Evolutionary conservation across 2,329 filamentous ascomycete genomes (phyloP), one percentile per base, ranked within the genome.

Genomic region (Monosporascus sp.): DNA sequence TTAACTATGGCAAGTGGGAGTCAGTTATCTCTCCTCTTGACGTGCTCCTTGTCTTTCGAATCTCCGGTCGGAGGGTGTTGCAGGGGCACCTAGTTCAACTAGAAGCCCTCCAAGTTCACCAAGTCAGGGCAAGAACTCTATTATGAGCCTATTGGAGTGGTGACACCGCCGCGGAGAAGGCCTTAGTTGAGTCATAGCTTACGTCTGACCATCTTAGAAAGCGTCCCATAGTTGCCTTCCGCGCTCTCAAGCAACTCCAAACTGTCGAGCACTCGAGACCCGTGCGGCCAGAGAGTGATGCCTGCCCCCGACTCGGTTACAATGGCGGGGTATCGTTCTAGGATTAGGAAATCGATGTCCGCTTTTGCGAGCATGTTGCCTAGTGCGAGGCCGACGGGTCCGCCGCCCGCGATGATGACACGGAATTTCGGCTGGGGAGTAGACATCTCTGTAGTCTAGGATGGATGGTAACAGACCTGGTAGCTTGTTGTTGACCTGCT

Each of bases 311-410:
- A 42, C 14, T 60, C 57, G 38, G 54, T 53, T 9, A 48, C 45
- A 38, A 61, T 47, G 2, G 37, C 37, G 2, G 49, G 47, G 27
- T 54, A 53, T 18, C 52, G 36, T 49, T 75, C 72, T 1, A 75
- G 68, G 7, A 75, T 50, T 41, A 72, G 57, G 11, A 71, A 75
- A 50, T 74, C 68, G 37, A 75, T 68, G 15, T 57, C 60, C 7
- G 63, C 65, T 51, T 61, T 59, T 17, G 62, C 61, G 31, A 69
- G 59, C 2, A 60, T 54, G 51, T 68, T 63, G n/a, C 66, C 67
- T 5, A 64, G 53, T 3, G 59, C 60, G 6, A 69, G 55, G 3
- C 67, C 67, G 8, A 62, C 62, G 2, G 64, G 64, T 7, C 67
- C 67, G 38, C 59, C 65, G 8, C 67, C 67, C 5, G 59, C 59